Conservation (phyloP, 805 yeast genomes). For the Ascoidea rubescens region DNA sequence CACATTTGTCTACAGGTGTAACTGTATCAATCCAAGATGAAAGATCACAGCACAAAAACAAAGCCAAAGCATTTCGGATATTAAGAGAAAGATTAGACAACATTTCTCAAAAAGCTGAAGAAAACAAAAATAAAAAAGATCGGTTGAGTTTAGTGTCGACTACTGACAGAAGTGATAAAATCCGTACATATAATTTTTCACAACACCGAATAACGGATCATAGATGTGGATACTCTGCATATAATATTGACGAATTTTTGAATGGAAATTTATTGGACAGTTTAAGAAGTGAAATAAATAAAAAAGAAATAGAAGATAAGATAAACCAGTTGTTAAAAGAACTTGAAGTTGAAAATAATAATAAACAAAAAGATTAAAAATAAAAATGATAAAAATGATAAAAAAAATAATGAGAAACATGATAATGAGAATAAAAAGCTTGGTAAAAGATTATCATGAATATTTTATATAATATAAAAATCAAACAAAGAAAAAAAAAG, state of each 20-base stretch:
- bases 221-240: conserved; percentile 68
- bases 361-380: too few relatives aligned
- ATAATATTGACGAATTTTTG: conserved; percentile 59
- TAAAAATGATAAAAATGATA: too few relatives aligned
- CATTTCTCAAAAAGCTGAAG: conserved; percentile 49
- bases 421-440: too few relatives aligned
- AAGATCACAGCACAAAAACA: conserved; percentile 86
- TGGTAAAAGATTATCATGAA: too few relatives aligned
- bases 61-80: conserved; percentile 80
- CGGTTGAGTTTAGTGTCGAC: conserved; percentile 77
- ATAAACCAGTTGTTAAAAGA: conserved; percentile 23
- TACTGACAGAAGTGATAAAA: conserved; percentile 85
- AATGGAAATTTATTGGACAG: conserved; percentile 44
- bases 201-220: conserved; percentile 93
- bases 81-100: conserved; percentile 79
- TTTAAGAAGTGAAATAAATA: conserved; percentile 37
- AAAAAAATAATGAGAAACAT: too few relatives aligned
- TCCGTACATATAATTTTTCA: conserved; percentile 85
- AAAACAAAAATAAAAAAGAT: conserved; percentile 47
- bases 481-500: too few relatives aligned
- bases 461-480: too few relatives aligned
- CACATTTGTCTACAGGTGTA: conserved; percentile 85
- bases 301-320: conserved; percentile 29
- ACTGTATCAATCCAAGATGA: conserved; percentile 88
- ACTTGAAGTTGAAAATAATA: neutral